phyloP scores from a whole-genome alignment of 148 eudicot species.

The Pouteria glomerata region DNA sequence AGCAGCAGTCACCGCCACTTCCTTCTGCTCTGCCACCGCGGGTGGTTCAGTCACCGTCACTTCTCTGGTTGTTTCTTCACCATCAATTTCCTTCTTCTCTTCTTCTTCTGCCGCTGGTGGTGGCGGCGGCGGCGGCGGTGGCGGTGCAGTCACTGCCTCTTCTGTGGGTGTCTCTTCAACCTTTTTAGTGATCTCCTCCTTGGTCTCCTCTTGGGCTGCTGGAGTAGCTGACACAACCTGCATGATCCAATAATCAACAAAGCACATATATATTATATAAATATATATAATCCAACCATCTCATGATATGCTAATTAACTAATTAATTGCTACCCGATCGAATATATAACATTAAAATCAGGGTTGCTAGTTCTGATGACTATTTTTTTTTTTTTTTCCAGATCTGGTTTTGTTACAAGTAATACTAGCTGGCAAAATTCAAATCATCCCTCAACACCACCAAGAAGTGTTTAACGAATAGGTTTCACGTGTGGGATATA shows the following conservation, averaged over 20 bases:
- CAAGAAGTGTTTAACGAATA: too few species aligned
- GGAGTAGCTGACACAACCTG: constrained; percentile 29
- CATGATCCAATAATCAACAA: neutral
- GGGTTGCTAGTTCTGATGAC: too few species aligned
- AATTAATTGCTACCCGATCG: too few species aligned
- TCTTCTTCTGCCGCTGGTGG: neutral
- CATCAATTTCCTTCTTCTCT: constrained; percentile 6
- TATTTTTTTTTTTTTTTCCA: too few species aligned
- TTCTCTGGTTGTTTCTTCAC: too few species aligned
- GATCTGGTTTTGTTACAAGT: too few species aligned
- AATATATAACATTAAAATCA: too few species aligned
- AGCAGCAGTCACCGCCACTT: neutral
- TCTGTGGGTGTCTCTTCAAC: constrained; percentile 4
- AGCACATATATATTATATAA: neutral
- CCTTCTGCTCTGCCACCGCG: neutral
- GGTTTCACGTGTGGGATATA: too few species aligned
- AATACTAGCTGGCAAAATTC: too few species aligned
- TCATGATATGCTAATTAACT: too few species aligned
- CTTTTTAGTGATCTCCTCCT: constrained; percentile 7
- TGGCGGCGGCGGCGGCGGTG: neutral
- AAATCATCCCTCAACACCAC: too few species aligned
- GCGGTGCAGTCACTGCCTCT: constrained; percentile 7
- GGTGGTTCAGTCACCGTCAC: neutral
- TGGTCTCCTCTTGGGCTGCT: constrained; percentile 19
- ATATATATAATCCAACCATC: neutral